Base-by-base conservation (phyloP, 495 filamentous ascomycete species). In the Delitschia confertaspora region DNA sequence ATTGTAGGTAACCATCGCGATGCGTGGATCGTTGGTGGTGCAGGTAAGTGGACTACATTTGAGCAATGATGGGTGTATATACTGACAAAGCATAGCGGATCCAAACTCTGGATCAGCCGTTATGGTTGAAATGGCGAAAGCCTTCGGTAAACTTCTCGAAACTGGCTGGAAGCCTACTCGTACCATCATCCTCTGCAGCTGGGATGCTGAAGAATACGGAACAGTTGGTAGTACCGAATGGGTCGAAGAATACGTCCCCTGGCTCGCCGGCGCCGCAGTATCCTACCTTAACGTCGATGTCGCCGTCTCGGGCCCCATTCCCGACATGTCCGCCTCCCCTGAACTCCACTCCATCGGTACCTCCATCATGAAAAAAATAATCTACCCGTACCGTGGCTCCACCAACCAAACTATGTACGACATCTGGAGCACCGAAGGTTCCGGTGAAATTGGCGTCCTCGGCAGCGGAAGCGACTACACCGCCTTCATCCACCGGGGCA, bases 201-300 rank as follows among this genome's bases (percentile, higher is more conserved):
- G 60, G 59, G 60, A 63, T 38, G 60, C 42, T n/a, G 60, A 63
- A 42, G 60, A 63, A 60, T 80, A 80, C 45, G 76, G 73, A 5
- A 58, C 80, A 6, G 57, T 82, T 27, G 60, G 60, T 8, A 53
- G 45, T 18, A 63, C 60, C 11, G 60, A 63, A 43, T 63, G 58
- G 58, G 50, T 63, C 3, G 60, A 63, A 40, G 55, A 63, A 23
- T 60, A 57, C 45, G 46, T 61, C 10, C 55, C 55, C 17, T 63
- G 60, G 60, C 42, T 63, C 26, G 37, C 32, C 4, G 38, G 18
- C 5, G 46, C 51, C 9, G 59, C 61, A 10, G 56, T 83, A 8
- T 76, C 76, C 1, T 82, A 83, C 48, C 49, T 84, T 22, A 83
- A 84, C 55, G 68, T 84, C 24, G 80, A 83, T 54, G 69, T 79